Base-by-base conservation (phyloP, 2,329 filamentous ascomycete genomes). In the Tothia fuscella region DNA sequence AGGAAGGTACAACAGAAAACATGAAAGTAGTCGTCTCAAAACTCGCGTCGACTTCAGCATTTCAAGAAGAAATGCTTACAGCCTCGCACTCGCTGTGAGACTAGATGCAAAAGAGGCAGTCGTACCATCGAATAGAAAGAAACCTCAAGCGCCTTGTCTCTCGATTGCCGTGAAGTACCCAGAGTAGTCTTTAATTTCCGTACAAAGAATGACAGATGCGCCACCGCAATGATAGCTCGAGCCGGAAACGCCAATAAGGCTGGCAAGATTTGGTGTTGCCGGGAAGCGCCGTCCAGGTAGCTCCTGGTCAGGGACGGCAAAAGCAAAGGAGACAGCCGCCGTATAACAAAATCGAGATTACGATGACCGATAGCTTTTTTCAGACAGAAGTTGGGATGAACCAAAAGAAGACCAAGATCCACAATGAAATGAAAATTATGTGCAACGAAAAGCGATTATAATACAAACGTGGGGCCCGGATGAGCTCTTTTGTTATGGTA, bases 271-370 rank as follows among this genome's bases (percentile, higher is more conserved):
- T 3, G 10, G 35, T n/a, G 9, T 9, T 17, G 28, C n/a, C 13
- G 35, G 35, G 35, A 13, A 19, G 39, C 39, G n/a, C 21, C 39
- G 39, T 34, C 30, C 30, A 17, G 39, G 25, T 17, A 40, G 10
- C 25, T 29, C 25, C 14, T 28, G 22, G 38, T 28, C 9, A 22
- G 16, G 28, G 16, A 31, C 7, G 20, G 14, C 16, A 31, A 40
- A 40, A 40, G 31, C 21, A 22, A 40, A 40, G 17, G 20, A 32
- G 10, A 29, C 26, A 32, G 25, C 25, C 38, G 29, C 26, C 29
- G 26, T 16, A 20, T 34, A 41, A 20, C 13, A 31, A 34, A 37
- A 37, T n/a, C n/a, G n/a, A n/a, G 35, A 25, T 25, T 21, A 37
- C 25, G 35, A 37, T 14, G 20, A 37, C n/a, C n/a, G 35, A 22